Conservation (phyloP, 1,284 basidiomycete genomes). For the Cryptococcus jaspeensis region DNA sequence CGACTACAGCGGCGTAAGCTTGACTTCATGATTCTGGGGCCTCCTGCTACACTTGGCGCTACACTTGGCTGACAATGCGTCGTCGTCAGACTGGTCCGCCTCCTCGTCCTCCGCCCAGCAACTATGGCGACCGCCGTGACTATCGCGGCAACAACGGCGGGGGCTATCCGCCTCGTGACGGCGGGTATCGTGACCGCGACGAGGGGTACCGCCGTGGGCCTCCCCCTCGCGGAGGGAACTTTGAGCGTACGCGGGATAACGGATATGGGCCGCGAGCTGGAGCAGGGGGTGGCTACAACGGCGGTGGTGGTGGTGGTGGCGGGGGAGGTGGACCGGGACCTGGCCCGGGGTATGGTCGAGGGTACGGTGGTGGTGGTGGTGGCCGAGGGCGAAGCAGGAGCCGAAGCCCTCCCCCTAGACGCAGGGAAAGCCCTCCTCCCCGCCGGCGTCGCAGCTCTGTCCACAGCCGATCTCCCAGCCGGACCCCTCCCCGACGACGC, state of each 20-base stretch:
- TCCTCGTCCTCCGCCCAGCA: no score
- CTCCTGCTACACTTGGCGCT: no score
- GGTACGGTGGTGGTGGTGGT: constrained; percentile 5
- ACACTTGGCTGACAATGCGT: not conserved
- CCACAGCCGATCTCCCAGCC: constrained; percentile 4
- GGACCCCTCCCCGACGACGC: not conserved
- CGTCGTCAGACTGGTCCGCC: not conserved
- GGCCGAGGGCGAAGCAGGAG: constrained; percentile 3
- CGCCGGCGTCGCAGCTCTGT: not conserved
- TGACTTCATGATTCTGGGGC: not conserved
- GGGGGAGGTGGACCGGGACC: constrained; percentile 1
- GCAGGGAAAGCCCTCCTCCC: not conserved
- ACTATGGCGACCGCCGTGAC: no score
- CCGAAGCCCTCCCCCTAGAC: not conserved
- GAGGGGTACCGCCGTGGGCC: constrained; percentile 1
- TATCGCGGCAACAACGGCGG: not conserved
- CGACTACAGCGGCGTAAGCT: constrained; percentile 14
- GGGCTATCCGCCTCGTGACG: constrained; percentile 8
- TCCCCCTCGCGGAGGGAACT: constrained; percentile 7
- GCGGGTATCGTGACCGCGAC: constrained; percentile 4
- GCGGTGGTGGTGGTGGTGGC: constrained; percentile 3
- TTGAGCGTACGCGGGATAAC: constrained; percentile 11
- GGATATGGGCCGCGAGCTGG: constrained; percentile 21
- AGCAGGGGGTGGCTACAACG: constrained; percentile 1
- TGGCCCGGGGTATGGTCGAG: constrained; percentile 1